Base-by-base conservation (phyloP, 768 basidiomycete genomes). In the Boletus tomentosulus region DNA sequence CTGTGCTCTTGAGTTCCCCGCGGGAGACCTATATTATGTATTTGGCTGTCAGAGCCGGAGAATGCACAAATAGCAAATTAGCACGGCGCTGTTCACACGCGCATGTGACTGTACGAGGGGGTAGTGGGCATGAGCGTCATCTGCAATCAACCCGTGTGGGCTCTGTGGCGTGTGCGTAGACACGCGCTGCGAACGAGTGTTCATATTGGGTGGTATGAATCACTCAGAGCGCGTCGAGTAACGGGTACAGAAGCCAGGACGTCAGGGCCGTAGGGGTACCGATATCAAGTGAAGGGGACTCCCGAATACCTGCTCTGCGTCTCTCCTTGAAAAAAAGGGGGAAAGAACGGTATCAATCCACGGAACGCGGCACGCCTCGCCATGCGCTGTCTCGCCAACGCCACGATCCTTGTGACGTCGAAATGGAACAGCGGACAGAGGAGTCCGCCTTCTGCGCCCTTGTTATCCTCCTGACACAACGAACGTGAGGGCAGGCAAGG, bases 31-130 rank as follows among this genome's bases (percentile, higher is more conserved):
- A 92, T 61, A 89, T 92, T 50, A 90, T 88, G 19, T 92, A 90
- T 57, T 76, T 92, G 15, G 85, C 78, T 37, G 90, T 92, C 47
- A 84, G 78, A 60, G 75, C 84, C 16, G 89, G 90, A 92, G 51
- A 86, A 86, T 60, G 76, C 83, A 4, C 82, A 85, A 53, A 86
- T 92, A 19, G 19, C 19, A 19, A 19, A 19, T 19, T 19, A 19
- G 19, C 19, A 19, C 19, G 19, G 19, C 27, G 19, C 13, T 28
- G 27, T 28, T 28, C 27, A 6, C 60, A 35, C 15, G 37, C 31
- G 43, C 6, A 16, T 12, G 19, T 19, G 19, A 7, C 11, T 86
- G 82, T 33, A 79, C 71, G 24, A 87, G 68, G 2, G 65, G 60
- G 61, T 84, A 79, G 70, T 92, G 89, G 3, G 79, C 80, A 48